Evolutionary conservation across 2,329 filamentous ascomycete genomes (phyloP).

Genomic region (Chaetomium globosum): DNA sequence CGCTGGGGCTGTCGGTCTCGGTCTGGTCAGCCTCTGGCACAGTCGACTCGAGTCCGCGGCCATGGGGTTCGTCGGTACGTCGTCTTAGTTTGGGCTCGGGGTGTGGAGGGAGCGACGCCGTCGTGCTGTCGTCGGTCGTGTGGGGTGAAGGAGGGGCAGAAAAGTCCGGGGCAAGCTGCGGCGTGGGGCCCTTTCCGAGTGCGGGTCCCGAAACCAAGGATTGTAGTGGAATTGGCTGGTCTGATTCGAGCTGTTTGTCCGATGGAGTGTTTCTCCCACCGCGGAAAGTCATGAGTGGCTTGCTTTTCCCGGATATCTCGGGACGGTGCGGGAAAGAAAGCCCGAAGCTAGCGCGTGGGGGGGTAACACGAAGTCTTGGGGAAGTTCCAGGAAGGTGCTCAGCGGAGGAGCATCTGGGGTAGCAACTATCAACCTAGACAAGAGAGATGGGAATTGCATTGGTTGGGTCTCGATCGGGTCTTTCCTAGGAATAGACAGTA

Average conservation of each 20-base stretch:
- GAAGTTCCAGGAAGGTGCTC: not conserved
- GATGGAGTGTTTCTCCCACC: conserved; percentile 18
- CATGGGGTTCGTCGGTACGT: conserved; percentile 30
- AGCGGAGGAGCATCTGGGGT: conserved; percentile 1
- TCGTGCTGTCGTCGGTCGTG: conserved; percentile 18
- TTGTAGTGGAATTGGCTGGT: conserved; percentile 33
- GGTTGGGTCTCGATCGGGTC: not conserved
- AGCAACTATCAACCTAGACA: not conserved
- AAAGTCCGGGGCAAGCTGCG: conserved; percentile 24
- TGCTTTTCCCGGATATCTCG: conserved; percentile 1
- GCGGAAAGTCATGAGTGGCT: conserved; percentile 31
- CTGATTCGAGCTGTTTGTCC: conserved; percentile 18
- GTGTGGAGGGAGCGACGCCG: conserved; percentile 20
- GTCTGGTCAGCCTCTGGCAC: conserved; percentile 32
- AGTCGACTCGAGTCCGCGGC: conserved; percentile 32
- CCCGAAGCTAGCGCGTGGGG: not conserved
- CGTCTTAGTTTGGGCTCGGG: conserved; percentile 21
- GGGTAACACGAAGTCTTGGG: conserved; percentile 1
- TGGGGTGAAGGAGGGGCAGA: conserved; percentile 21
- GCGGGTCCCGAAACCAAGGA: conserved; percentile 30
- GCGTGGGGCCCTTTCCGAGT: conserved; percentile 27
- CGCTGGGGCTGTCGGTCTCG: conserved; percentile 29
- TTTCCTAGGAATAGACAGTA: not conserved
- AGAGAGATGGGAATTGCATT: not conserved
- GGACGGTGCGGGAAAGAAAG: conserved; percentile 13